Evolutionary conservation across 2,329 filamentous ascomycete genomes (phyloP).

Genomic region (Trichoderma aggressivum): DNA sequence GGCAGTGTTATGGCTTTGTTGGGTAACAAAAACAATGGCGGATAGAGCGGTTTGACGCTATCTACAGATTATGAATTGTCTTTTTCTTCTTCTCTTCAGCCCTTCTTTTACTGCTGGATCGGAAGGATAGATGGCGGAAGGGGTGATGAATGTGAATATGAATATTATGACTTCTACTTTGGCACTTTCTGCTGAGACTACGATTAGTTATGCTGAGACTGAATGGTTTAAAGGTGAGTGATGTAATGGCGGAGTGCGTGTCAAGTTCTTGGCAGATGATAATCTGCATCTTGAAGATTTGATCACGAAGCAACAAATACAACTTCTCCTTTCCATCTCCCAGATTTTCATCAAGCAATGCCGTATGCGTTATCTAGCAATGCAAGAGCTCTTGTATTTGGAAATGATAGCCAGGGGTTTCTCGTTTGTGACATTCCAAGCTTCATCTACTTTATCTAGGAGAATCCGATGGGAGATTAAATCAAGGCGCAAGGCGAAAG

Average conservation of each 20-base stretch:
- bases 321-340: background rate
- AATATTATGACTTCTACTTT: background rate
- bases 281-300: background rate
- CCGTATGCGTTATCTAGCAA: background rate
- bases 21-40: background rate
- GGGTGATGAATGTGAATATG: background rate
- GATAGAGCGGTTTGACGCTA: background rate
- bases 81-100: background rate
- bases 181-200: background rate
- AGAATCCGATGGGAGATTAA: background rate
- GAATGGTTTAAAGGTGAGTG: background rate
- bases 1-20: constrained; percentile 9
- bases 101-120: background rate
- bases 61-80: background rate
- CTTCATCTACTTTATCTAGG: background rate
- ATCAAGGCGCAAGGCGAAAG: background rate
- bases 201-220: background rate
- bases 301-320: background rate
- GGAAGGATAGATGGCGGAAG: background rate
- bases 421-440: background rate
- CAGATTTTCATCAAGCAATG: background rate
- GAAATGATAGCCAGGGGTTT: background rate
- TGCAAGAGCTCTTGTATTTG: background rate
- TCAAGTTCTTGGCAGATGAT: background rate
- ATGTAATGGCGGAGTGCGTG: background rate